Conservation (phyloP, 306 rosid species). For the Hippophae rhamnoides region DNA sequence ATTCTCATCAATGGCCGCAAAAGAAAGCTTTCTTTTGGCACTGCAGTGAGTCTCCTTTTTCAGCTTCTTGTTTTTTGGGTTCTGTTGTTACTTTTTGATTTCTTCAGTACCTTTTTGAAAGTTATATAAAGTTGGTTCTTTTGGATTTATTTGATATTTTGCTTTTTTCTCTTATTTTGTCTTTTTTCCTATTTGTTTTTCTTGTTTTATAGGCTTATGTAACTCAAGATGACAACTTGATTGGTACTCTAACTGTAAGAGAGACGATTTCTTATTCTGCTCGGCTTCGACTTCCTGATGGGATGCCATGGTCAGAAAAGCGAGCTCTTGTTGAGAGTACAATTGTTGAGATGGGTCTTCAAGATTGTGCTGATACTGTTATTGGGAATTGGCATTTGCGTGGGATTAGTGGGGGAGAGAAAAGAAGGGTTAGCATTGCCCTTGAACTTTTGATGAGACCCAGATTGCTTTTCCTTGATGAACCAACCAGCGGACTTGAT, state of each 20-base stretch:
- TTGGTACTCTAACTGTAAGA: slow-evolving; percentile 79
- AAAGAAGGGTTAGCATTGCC: slow-evolving; percentile 91
- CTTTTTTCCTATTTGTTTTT: neutral
- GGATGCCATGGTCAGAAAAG: slow-evolving; percentile 67
- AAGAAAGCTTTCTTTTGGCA: slow-evolving; percentile 84
- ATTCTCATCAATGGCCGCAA: slow-evolving; percentile 88
- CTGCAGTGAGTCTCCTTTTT: slow-evolving; percentile 52
- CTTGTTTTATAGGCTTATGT: slow-evolving; percentile 66
- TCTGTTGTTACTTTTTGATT: neutral
- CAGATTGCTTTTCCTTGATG: slow-evolving; percentile 85
- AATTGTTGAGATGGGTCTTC: slow-evolving; percentile 89
- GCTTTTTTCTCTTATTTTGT: neutral
- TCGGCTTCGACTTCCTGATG: slow-evolving; percentile 59
- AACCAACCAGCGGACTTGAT: slow-evolving; percentile 96
- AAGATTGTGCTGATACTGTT: slow-evolving; percentile 90
- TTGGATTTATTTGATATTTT: no score
- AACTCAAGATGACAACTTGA: slow-evolving; percentile 94
- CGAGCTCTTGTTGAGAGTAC: slow-evolving; percentile 71
- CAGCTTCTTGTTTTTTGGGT: neutral
- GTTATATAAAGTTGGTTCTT: no score
- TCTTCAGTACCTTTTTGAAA: no score
- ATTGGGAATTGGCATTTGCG: slow-evolving; percentile 95
- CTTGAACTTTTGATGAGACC: slow-evolving; percentile 90
- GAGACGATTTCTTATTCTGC: slow-evolving; percentile 92
- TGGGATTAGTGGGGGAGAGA: slow-evolving; percentile 97